Conservation (phyloP, 306 rosid species). For the Begonia fuchsioides region DNA sequence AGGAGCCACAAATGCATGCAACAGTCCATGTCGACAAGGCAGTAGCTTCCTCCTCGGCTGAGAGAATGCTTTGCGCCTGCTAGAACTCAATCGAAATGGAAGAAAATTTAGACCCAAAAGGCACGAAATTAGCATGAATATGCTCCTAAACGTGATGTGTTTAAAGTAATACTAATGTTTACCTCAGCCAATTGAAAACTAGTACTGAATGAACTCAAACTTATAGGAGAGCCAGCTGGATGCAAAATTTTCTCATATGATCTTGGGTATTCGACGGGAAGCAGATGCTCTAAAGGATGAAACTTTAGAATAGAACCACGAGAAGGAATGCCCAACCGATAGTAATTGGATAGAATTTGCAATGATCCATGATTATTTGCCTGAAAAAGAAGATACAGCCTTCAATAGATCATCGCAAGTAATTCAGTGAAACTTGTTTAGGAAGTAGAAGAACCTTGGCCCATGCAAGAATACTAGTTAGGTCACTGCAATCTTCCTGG, state of each 20-base stretch:
- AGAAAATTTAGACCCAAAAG: not conserved
- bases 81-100: conserved; percentile 21
- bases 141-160: no score
- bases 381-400: conserved; percentile 23
- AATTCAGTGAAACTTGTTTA: no score
- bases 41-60: conserved; percentile 86
- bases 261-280: conserved; percentile 46
- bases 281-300: conserved; percentile 60
- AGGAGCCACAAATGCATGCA: conserved; percentile 86
- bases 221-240: conserved; percentile 50
- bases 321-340: conserved; percentile 39
- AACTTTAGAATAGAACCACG: conserved; percentile 54
- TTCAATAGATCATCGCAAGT: not conserved
- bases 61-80: conserved; percentile 67
- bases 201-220: conserved; percentile 53
- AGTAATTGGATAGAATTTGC: conserved; percentile 63
- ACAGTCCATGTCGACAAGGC: conserved; percentile 89
- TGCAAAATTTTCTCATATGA: conserved; percentile 27
- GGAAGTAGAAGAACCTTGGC: conserved; percentile 50
- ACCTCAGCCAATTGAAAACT: conserved; percentile 61
- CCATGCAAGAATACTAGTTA: conserved; percentile 82
- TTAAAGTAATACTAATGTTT: conserved; percentile 3
- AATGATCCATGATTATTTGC: conserved; percentile 59
- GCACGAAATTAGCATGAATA: not conserved
- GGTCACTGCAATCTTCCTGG: conserved; percentile 81